Base-by-base conservation (phyloP, 352 stramenopile species). In the Peronospora belbahrii region DNA sequence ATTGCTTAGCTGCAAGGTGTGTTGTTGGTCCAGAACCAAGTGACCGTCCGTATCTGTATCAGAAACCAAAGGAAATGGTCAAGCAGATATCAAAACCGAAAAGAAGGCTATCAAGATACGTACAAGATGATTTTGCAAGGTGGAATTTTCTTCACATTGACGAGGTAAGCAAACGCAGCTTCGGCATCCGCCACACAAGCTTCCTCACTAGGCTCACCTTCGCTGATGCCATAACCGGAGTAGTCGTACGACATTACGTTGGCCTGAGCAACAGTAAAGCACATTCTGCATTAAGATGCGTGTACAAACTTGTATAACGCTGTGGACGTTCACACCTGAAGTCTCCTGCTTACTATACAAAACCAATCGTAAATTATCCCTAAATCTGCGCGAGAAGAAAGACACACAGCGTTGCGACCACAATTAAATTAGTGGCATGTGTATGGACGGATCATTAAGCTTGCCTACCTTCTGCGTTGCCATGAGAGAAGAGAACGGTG, bases 301-400 rank as follows among this genome's bases (percentile, higher is more conserved):
- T 32, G 11, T 10, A 18, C 5, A 28, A 17, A 2, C 15, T 37
- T 10, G 13, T 7, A 41, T 9, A 5, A 6, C 22, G 8, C n/a
- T n/a, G n/a, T 28, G 15, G 3, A 13, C 41, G n/a, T 49, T 42
- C 56, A 42, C 45, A 90, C 78, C 55, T 85, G 57, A 39, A 94
- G 52, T 20, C 75, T 70, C 11, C 83, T 69, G 27, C 83, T 72
- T 25, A 98, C 64, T 71, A 97, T 88, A 36, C 87, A 85, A 64
- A 98, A 98, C 94, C 94, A 98, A 56, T 97, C 87, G 59, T 97
- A 97, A 34, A 98, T 97, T 85, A 97, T 97, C 4, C 90, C 92
- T n/a, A 98, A 56, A 58, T 98, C 94, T 91, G 37, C 17, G 38
- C 13, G 39, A 35, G 47, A 35, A 36, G 10, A 38, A 2, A 6